These are phyloP conservation scores for Colletotrichum melonis DNA, from an alignment of 2,329 filamentous ascomycete species.

Conservation along the genomic window DNA sequence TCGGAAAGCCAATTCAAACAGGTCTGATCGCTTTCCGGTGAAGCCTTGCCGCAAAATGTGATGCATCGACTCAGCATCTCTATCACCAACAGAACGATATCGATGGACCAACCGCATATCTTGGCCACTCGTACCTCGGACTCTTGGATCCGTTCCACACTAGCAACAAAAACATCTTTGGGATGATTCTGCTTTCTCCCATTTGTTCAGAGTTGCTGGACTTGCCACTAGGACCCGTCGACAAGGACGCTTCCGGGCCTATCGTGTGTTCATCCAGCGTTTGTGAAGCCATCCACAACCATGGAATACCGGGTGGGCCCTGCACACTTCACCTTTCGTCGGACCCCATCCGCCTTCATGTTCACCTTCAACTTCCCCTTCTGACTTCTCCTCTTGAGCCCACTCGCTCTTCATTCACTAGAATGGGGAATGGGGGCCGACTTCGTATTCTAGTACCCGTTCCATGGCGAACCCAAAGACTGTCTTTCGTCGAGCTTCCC, in stretches of 20 bases:
- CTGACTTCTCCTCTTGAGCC: not conserved
- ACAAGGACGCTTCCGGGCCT: not conserved
- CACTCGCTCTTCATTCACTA: not conserved
- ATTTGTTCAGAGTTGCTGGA: not conserved
- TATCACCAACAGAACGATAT: not conserved
- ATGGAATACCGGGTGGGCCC: not conserved
- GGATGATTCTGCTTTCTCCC: not conserved
- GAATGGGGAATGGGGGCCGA: not conserved
- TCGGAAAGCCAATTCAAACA: not conserved
- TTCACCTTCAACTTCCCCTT: not conserved
- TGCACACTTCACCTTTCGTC: not conserved
- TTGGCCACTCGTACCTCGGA: not conserved
- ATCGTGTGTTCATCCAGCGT: conserved; percentile 1
- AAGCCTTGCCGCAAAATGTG: not conserved
- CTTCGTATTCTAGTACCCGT: not conserved
- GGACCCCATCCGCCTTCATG: not conserved
- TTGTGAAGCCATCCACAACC: conserved; percentile 19
- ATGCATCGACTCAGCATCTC: not conserved
- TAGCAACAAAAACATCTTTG: not conserved
- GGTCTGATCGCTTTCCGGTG: not conserved
- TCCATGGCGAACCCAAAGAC: conserved; percentile 1
- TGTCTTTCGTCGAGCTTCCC: not conserved
- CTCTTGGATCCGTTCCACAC: not conserved
- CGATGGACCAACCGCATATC: not conserved
- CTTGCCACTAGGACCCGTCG: not conserved